Percentiles rank a stretch among this genome's conserved stretches.
These are phyloP conservation scores for Fusarium incarnatum DNA, from an alignment of 2,329 filamentous ascomycete species.

Conservation along the genomic window DNA sequence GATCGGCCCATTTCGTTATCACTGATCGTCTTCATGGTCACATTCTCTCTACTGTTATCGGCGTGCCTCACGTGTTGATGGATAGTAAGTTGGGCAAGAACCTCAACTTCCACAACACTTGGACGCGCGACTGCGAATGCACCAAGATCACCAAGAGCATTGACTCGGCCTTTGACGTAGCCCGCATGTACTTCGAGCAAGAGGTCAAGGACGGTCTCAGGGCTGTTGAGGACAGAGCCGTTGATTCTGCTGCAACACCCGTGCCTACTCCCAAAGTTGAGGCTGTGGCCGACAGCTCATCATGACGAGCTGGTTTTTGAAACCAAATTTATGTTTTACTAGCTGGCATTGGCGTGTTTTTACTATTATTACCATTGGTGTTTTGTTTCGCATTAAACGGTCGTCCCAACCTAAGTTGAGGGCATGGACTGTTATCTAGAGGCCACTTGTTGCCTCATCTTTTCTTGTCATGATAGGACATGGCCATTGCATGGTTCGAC, in stretches of 20 bases:
- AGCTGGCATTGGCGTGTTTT: constrained; percentile 19
- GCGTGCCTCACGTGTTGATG: constrained; percentile 46
- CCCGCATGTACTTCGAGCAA: constrained; percentile 38
- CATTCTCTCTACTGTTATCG: constrained; percentile 45
- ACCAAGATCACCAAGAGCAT: constrained; percentile 44
- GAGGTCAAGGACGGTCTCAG: constrained; percentile 28
- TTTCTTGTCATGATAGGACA: constrained; percentile 8
- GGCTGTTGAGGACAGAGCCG: constrained; percentile 11
- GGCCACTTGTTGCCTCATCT: constrained; percentile 15
- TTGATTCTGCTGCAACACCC: constrained; percentile 3
- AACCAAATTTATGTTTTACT: constrained; percentile 23
- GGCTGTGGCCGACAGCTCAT: constrained; percentile 1
- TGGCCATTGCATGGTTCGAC: background rate
- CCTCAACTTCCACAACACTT: constrained; percentile 48
- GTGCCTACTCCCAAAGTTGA: constrained; percentile 10
- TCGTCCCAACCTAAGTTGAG: constrained; percentile 28
- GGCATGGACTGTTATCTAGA: constrained; percentile 14
- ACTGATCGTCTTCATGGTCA: constrained; percentile 46
- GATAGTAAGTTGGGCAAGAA: constrained; percentile 48
- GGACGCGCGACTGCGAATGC: constrained; percentile 44
- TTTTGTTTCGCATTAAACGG: constrained; percentile 18
- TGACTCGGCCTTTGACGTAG: constrained; percentile 39
- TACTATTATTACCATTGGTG: constrained; percentile 11
- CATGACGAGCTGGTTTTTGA: constrained; percentile 21
- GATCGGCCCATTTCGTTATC: constrained; percentile 44